phyloP scores from a whole-genome alignment of 495 filamentous ascomycete species.

The Podospora fimiseda region DNA sequence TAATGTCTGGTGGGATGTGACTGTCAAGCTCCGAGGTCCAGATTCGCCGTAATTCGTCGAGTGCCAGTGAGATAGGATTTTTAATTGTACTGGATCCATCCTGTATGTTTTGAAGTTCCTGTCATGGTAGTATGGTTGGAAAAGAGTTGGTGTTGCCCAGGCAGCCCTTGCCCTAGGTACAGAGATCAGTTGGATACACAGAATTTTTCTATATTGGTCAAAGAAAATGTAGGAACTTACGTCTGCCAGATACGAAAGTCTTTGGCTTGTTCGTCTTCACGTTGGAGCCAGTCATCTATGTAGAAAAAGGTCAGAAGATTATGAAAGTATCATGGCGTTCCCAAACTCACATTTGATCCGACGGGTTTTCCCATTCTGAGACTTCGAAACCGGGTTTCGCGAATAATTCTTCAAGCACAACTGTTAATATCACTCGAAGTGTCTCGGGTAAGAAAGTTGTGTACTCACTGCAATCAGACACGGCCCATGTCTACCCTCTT shows the following conservation, averaged over 20 bases:
- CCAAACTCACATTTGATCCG: no score
- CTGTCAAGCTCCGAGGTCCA: conserved; percentile 4
- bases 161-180: conserved; percentile 40
- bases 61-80: conserved; percentile 4
- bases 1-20: conserved; percentile 8
- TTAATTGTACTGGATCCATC: conserved; percentile 8
- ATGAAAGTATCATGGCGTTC: no score
- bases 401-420: conserved; percentile 14
- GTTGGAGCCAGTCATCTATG: conserved; percentile 12
- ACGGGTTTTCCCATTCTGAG: conserved; percentile 2
- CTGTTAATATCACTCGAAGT: neutral
- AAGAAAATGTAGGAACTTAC: conserved; percentile 20
- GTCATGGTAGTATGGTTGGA: conserved; percentile 35
- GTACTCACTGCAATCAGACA: conserved; percentile 6
- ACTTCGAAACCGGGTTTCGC: conserved; percentile 6
- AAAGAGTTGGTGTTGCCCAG: conserved; percentile 40
- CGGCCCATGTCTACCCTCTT: conserved; percentile 8
- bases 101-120: conserved; percentile 3
- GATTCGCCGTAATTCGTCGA: conserved; percentile 2
- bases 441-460: neutral
- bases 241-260: conserved; percentile 47
- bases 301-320: neutral
- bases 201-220: neutral
- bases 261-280: conserved; percentile 28
- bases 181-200: neutral